Base-by-base conservation (phyloP, 164 flowering plant genomes). In the Kalanchoe fedtschenkoi region DNA sequence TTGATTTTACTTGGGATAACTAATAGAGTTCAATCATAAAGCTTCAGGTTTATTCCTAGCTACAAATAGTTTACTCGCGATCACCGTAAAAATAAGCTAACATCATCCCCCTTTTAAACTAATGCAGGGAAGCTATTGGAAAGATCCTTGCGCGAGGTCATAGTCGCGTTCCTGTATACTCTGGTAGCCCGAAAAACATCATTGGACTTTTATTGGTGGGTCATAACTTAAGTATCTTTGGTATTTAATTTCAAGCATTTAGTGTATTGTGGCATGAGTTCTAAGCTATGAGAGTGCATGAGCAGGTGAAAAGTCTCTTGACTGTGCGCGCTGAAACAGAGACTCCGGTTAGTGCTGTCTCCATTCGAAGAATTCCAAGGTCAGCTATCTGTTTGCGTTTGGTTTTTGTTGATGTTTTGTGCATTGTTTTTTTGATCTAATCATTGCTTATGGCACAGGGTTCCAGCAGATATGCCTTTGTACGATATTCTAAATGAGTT, bases 401-500 rank as follows among this genome's bases (percentile, higher is more conserved):
- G 61, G 15, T 37, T 22, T 29, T 37, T 29, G 38, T 8, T 21
- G 41, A n/a, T 17, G 11, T 28, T 38, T 24, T 34, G 46, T 26
- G 17, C 34, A 59, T 59, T 28, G 7, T 8, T 22, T 13, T 51
- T 51, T n/a, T 8, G 24, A 2, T 24, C 4, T 24, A 26, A 51
- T 53, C 47, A 6, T 47, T 8, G 8, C 21, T 32, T 22, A 6
- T 59, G 16, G 54, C 15, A 55, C 68, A 81, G 85, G 68, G 79
- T 81, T 63, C 63, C 74, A 33, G 88, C 77, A 41, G 69, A 69
- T 53, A 72, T 81, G 83, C 85, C 88, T 13, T 58, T 81, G 26
- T 83, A 83, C 46, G 80, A 83, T 66, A 81, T 83, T 42, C 70
- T 81, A 21, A 80, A 83, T 53, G 81, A 83, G 71, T 83, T 83